Evolutionary conservation across 441 rosid genomes (phyloP).

Genomic region (Pelargonium myrrhifolium): DNA sequence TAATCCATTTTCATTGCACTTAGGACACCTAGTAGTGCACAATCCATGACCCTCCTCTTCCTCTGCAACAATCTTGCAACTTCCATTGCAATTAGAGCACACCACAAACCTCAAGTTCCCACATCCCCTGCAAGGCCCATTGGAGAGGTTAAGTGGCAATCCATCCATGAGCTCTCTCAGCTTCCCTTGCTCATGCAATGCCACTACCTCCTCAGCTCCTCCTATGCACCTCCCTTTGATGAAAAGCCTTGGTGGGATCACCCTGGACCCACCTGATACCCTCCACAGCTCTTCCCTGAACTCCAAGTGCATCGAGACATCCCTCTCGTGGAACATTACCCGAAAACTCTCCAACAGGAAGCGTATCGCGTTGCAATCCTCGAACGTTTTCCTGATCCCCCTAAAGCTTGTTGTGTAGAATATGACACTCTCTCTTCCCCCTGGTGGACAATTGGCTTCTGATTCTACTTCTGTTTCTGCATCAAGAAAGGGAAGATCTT

Average conservation of each 20-base stretch:
- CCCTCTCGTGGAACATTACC: slow-evolving; percentile 42
- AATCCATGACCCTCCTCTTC: slow-evolving; percentile 16
- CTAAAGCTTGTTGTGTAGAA: slow-evolving; percentile 48
- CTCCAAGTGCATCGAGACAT: slow-evolving; percentile 53
- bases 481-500: slow-evolving; percentile 21
- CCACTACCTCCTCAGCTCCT: slow-evolving; percentile 46
- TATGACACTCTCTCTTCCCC: slow-evolving; percentile 41
- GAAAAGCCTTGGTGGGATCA: slow-evolving; percentile 50
- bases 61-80: slow-evolving; percentile 34
- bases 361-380: slow-evolving; percentile 46
- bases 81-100: slow-evolving; percentile 48
- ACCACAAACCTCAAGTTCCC: slow-evolving; percentile 45
- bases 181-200: slow-evolving; percentile 54
- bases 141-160: slow-evolving; percentile 25
- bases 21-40: slow-evolving; percentile 29
- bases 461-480: slow-evolving; percentile 22
- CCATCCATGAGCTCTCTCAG: slow-evolving; percentile 37
- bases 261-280: slow-evolving; percentile 26
- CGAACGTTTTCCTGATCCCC: slow-evolving; percentile 62
- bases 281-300: slow-evolving; percentile 57
- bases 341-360: slow-evolving; percentile 41
- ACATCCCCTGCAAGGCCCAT: slow-evolving; percentile 41
- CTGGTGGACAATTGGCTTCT: slow-evolving; percentile 58
- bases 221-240: slow-evolving; percentile 62
- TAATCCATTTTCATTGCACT: slow-evolving; percentile 62